Evolutionary conservation across 768 basidiomycete genomes (phyloP), one percentile per base, ranked within the genome.

Genomic region (Epithele typhae): DNA sequence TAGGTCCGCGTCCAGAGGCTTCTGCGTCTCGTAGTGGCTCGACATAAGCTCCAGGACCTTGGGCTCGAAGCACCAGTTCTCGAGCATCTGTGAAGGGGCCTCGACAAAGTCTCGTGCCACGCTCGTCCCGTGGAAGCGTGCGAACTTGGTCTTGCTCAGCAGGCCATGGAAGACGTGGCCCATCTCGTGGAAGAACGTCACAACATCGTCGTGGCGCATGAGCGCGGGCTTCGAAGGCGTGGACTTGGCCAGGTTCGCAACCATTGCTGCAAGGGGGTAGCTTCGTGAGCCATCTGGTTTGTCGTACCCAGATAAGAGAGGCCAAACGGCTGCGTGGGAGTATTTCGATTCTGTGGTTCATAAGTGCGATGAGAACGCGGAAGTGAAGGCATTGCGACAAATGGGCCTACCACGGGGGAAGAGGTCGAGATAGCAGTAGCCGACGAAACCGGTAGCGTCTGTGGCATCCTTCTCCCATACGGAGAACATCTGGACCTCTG

Each of bases 151-250:
- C 48, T 68, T 72, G 56, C 81, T 84, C 40, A 90, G 65, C 37
- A 94, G 64, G 0, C 69, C 69, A 51, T 74, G 73, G 62, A 70
- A 71, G 22, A 69, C 71, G 48, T 75, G 70, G 5, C 66, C 88
- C 84, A 90, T 87, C 65, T 92, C 91, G 55, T 93, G 91, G 78
- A 92, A 91, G 68, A 92, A 90, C 0, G 90, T 93, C 10, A 89
- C 88, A 1, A 90, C 89, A 47, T 91, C 87, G 55, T 84, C 82
- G 51, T 92, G 88, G n/a, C 78, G 71, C 88, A 94, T 87, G 27
- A 92, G 69, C 17, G 88, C 89, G 2, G 89, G 89, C 49, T 83
- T 82, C 5, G 83, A 80, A 1, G 82, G 78, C 1, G 88, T 90
- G 3, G 87, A 75, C 60, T 93, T 94, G 4, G 91, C 87, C 9